Conservation (phyloP, 352 stramenopile genomes). For the Phytophthora crassamura region DNA sequence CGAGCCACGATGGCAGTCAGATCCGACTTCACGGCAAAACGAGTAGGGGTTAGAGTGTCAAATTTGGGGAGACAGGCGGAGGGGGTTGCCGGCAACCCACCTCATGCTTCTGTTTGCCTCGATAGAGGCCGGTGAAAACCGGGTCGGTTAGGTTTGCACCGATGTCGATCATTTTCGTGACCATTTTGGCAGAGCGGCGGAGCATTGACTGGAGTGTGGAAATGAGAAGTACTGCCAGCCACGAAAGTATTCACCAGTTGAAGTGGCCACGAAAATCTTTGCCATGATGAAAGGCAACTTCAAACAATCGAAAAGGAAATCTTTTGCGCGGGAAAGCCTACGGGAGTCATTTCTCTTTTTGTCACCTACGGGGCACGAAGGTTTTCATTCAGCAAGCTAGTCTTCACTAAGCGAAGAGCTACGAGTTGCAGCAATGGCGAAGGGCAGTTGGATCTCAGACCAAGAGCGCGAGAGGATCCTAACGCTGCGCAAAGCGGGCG, state of each 20-base stretch:
- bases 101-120: slow-evolving; percentile 89
- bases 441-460: slow-evolving; percentile 46
- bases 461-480: slow-evolving; percentile 50
- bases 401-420: slow-evolving; percentile 6
- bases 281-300: slow-evolving; percentile 27
- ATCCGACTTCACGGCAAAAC: slow-evolving; percentile 57
- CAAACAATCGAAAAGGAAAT: slow-evolving; percentile 18
- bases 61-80: background rate
- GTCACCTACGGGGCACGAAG: background rate
- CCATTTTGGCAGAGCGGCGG: slow-evolving; percentile 24
- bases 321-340: slow-evolving; percentile 32
- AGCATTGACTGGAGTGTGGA: slow-evolving; percentile 23
- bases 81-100: slow-evolving; percentile 25
- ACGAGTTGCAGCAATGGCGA: slow-evolving; percentile 42
- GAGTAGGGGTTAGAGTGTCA: slow-evolving; percentile 8
- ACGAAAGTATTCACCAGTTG: slow-evolving; percentile 17
- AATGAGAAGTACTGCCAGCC: background rate
- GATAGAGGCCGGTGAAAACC: slow-evolving; percentile 92
- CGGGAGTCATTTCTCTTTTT: slow-evolving; percentile 26
- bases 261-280: slow-evolving; percentile 16
- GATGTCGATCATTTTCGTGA: slow-evolving; percentile 89
- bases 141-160: slow-evolving; percentile 95
- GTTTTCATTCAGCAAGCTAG: background rate
- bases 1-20: slow-evolving; percentile 88
- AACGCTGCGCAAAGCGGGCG: slow-evolving; percentile 43